phyloP scores from a whole-genome alignment of 768 basidiomycete genomes.

The Termitomyces sp. region DNA sequence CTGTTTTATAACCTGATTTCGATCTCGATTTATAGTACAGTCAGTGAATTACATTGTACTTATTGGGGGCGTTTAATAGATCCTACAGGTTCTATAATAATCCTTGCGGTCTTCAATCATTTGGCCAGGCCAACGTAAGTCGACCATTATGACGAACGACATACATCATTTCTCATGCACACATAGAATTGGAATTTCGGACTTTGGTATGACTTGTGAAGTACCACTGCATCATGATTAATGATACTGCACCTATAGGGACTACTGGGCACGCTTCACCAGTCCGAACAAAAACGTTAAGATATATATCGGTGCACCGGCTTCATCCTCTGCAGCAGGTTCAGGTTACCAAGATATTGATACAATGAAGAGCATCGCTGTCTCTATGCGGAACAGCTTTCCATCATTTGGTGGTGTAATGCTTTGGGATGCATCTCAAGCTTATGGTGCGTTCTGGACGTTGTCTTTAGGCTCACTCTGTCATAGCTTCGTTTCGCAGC shows the following conservation, averaged over 20 bases:
- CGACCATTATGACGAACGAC: not conserved
- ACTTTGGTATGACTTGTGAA: slow-evolving; percentile 34
- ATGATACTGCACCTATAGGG: slow-evolving; percentile 31
- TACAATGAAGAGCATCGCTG: slow-evolving; percentile 41
- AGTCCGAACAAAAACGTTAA: slow-evolving; percentile 59
- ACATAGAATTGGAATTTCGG: slow-evolving; percentile 59
- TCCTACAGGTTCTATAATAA: slow-evolving; percentile 51
- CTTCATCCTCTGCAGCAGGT: slow-evolving; percentile 49
- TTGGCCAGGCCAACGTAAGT: slow-evolving; percentile 43
- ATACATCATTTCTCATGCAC: slow-evolving; percentile 5
- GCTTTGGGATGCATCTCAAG: slow-evolving; percentile 48
- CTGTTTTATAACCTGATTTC: not conserved
- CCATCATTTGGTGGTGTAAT: slow-evolving; percentile 64
- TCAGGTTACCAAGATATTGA: slow-evolving; percentile 50
- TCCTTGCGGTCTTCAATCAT: slow-evolving; percentile 45
- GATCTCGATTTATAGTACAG: slow-evolving; percentile 26
- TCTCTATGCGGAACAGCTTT: slow-evolving; percentile 48
- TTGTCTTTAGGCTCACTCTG: slow-evolving; percentile 15
- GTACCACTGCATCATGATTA: not conserved
- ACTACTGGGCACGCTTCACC: slow-evolving; percentile 54
- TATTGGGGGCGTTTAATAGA: not conserved
- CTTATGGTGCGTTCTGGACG: slow-evolving; percentile 33
- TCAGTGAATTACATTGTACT: slow-evolving; percentile 11
- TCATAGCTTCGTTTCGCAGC: slow-evolving; percentile 22
- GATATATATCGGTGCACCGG: slow-evolving; percentile 63